Percentiles rank a stretch among this genome's conserved stretches.
phyloP scores from a whole-genome alignment of 768 basidiomycete species.

The Termitomyces sp. region DNA sequence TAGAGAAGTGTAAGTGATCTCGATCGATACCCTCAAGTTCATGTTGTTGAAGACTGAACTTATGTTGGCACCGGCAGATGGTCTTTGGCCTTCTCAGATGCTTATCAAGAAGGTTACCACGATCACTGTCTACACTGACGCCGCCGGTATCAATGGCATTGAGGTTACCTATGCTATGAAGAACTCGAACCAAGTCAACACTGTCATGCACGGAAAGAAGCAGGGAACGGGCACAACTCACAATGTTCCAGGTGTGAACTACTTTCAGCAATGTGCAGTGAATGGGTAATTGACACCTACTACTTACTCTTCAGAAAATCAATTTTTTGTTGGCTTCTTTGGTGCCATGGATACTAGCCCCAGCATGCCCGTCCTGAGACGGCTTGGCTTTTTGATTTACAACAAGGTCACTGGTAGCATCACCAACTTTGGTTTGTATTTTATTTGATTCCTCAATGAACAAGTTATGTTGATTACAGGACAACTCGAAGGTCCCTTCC shows the following conservation, averaged over 20 bases:
- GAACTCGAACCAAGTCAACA: neutral
- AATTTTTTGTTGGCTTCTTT: slow-evolving; percentile 6
- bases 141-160: neutral
- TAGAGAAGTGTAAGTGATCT: neutral
- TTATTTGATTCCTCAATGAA: neutral
- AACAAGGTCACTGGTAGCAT: neutral
- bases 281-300: neutral
- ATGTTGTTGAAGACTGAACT: neutral
- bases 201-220: neutral
- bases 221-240: neutral
- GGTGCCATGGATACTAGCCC: neutral
- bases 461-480: neutral
- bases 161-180: neutral
- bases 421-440: neutral
- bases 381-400: slow-evolving; percentile 4
- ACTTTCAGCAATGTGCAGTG: no score
- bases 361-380: neutral
- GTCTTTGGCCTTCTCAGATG: neutral
- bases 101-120: neutral
- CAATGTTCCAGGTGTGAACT: neutral
- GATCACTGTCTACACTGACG: neutral
- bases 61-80: neutral
- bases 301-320: neutral
- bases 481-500: neutral
- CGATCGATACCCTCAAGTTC: neutral